A percentile compares a stretch with the other conserved stretches of the same genome.
These are phyloP conservation scores for Exophiala sideris DNA, from an alignment of 2,329 filamentous ascomycete species.

Conservation along the genomic window DNA sequence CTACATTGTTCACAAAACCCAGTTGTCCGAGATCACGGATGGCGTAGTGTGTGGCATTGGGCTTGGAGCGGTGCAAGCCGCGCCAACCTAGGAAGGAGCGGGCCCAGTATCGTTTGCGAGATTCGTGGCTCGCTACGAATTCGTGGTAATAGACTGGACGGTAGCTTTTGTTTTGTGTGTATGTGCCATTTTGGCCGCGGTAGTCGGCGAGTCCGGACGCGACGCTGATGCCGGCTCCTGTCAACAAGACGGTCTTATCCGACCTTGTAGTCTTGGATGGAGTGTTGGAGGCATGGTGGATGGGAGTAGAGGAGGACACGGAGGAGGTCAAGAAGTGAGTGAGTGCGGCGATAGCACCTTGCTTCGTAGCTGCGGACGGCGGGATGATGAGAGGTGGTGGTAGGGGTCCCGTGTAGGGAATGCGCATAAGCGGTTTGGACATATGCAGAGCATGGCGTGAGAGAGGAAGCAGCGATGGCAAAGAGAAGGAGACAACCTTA, in stretches of 20 bases:
- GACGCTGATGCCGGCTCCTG: conserved; percentile 89
- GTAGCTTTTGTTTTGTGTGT: conserved; percentile 85
- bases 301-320: conserved; percentile 43
- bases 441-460: conserved; percentile 45
- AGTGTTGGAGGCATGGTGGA: conserved; percentile 23
- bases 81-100: conserved; percentile 92
- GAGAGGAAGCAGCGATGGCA: conserved; percentile 2
- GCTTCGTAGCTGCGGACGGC: conserved; percentile 62
- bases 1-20: conserved; percentile 70
- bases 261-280: conserved; percentile 44
- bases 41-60: conserved; percentile 76
- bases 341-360: conserved; percentile 74
- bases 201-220: conserved; percentile 93
- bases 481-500: neutral
- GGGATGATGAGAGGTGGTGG: conserved; percentile 74
- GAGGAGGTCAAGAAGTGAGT: conserved; percentile 67
- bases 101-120: conserved; percentile 92
- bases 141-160: conserved; percentile 91
- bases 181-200: conserved; percentile 82
- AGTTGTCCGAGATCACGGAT: conserved; percentile 68
- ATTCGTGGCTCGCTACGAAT: conserved; percentile 76
- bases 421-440: conserved; percentile 74
- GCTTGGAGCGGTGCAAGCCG: conserved; percentile 70
- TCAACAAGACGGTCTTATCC: conserved; percentile 58
- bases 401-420: conserved; percentile 84